phyloP scores from a whole-genome alignment of 1,139 yeast genomes.

The Suhomyces ambrosiae region DNA sequence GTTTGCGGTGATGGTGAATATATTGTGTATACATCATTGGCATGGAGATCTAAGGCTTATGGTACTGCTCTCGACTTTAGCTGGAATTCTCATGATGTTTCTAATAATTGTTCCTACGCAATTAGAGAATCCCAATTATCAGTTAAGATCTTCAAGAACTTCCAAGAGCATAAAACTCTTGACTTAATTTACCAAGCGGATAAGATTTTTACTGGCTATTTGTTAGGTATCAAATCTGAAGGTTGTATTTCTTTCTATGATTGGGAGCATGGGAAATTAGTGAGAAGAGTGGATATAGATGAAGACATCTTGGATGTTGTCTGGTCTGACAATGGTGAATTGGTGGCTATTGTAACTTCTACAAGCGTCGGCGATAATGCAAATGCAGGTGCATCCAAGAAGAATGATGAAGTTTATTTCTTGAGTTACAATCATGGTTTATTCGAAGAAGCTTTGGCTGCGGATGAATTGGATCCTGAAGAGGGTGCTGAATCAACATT shows the following conservation, averaged over 20 bases:
- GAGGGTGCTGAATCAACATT: conserved; percentile 89
- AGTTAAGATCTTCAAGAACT: conserved; percentile 77
- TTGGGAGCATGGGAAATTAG: conserved; percentile 86
- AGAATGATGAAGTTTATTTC: conserved; percentile 72
- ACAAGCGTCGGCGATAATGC: conserved; percentile 19
- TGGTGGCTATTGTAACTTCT: conserved; percentile 74
- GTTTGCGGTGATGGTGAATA: conserved; percentile 98
- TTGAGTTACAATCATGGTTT: conserved; percentile 70
- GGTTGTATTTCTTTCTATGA: conserved; percentile 87
- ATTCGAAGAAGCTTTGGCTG: conserved; percentile 63
- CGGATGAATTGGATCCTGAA: conserved; percentile 65
- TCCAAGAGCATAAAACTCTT: conserved; percentile 71
- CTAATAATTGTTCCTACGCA: conserved; percentile 76
- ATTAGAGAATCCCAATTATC: conserved; percentile 68
- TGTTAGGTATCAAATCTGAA: conserved; percentile 78
- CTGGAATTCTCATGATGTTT: conserved; percentile 80
- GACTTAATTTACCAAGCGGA: conserved; percentile 77
- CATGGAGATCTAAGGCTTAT: conserved; percentile 95
- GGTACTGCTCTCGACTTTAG: conserved; percentile 90
- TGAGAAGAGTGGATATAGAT: conserved; percentile 78
- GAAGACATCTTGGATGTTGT: conserved; percentile 74
- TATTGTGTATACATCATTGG: conserved; percentile 92
- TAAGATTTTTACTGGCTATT: conserved; percentile 81
- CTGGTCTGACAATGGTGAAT: conserved; percentile 95
- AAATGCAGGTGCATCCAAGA: conserved; percentile 28